A percentile compares a stretch with the other conserved stretches of the same genome.
Conservation (phyloP, 1,139 yeast species). For the Protomyces inouyei region DNA sequence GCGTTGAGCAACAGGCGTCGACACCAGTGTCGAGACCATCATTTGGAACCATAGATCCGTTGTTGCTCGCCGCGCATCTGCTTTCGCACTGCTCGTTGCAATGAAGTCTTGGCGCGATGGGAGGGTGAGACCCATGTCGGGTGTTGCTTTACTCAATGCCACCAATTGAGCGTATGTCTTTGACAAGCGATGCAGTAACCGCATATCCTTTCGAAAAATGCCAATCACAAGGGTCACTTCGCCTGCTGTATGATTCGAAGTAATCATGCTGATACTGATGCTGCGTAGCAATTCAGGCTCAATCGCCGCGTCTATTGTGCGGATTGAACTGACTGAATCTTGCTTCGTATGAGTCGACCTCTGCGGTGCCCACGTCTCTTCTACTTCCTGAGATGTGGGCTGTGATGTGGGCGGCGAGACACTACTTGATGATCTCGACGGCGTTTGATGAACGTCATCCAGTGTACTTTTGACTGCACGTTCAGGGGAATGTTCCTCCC, state of each 20-base stretch:
- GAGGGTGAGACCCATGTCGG: neutral
- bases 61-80: slow-evolving; percentile 38
- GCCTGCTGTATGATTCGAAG: neutral
- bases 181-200: neutral
- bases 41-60: slow-evolving; percentile 33
- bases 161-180: slow-evolving; percentile 1
- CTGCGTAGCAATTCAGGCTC: neutral
- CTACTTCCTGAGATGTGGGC: neutral
- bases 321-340: neutral
- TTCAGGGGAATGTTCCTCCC: neutral
- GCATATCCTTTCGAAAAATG: slow-evolving; percentile 2
- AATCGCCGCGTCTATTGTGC: neutral
- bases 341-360: neutral
- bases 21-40: slow-evolving; percentile 32
- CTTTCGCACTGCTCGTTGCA: neutral
- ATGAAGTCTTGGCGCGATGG: slow-evolving; percentile 4
- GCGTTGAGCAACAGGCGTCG: slow-evolving; percentile 40
- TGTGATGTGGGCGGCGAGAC: neutral
- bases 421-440: neutral
- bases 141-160: neutral
- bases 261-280: neutral
- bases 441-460: neutral
- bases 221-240: neutral
- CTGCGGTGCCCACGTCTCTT: neutral
- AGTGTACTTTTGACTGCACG: neutral